A percentile compares a stretch with the other conserved stretches of the same genome.
phyloP scores from a whole-genome alignment of 371 early-diverging fungal species.

The Quaeritorhiza haematococci region DNA sequence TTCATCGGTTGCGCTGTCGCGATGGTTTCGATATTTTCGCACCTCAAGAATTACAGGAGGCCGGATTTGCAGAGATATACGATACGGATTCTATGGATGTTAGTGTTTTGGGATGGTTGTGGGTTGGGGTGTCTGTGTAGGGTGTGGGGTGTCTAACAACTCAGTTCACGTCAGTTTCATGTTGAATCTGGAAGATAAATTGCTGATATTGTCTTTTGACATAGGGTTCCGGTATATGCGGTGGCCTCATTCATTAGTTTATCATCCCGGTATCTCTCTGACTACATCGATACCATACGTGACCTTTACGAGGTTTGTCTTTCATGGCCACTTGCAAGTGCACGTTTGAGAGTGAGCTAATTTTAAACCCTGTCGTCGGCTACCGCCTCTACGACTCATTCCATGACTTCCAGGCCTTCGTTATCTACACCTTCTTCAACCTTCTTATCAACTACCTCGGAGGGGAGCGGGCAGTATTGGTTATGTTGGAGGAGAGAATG shows the following conservation, averaged over 20 bases:
- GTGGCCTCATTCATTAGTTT: conserved; percentile 78
- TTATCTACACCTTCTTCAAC: conserved; percentile 90
- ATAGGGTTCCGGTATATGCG: conserved; percentile 88
- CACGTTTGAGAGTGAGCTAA: neutral
- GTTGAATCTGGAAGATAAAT: neutral
- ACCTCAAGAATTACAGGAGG: conserved; percentile 85
- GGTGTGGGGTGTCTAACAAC: neutral
- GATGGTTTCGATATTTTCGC: conserved; percentile 68
- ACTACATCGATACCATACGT: conserved; percentile 86
- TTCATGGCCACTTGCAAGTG: neutral
- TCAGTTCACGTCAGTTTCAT: neutral
- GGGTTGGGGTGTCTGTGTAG: too few relatives aligned
- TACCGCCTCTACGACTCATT: neutral
- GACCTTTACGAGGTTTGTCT: conserved; percentile 81
- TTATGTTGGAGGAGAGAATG: conserved; percentile 66
- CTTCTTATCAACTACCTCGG: conserved; percentile 84
- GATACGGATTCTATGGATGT: conserved; percentile 85
- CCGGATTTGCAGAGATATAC: conserved; percentile 85
- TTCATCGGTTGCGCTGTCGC: conserved; percentile 65
- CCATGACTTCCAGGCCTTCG: conserved; percentile 66
- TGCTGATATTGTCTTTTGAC: neutral
- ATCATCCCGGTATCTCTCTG: conserved; percentile 66
- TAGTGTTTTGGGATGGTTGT: conserved; percentile 7
- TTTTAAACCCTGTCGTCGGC: neutral
- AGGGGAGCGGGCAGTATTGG: conserved; percentile 83